Conservation (phyloP, 2,329 filamentous ascomycete species). For the Epichloe amarillans region DNA sequence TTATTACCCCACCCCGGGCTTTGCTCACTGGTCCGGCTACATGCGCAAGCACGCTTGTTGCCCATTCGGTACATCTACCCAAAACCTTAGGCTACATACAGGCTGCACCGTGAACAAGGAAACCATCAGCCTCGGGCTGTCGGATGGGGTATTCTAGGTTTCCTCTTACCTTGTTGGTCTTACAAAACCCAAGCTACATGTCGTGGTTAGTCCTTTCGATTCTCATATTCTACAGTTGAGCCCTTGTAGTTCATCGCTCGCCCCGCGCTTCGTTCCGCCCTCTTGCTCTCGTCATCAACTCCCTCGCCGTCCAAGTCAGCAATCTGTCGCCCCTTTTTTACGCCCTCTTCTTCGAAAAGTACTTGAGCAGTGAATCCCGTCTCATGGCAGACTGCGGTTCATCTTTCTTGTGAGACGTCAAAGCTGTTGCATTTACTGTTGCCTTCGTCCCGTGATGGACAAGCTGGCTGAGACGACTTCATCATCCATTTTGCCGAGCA, state of each 20-base stretch:
- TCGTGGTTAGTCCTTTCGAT: constrained; percentile 4
- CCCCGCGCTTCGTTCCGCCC: not conserved
- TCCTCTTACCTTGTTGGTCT: not conserved
- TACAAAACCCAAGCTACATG: constrained; percentile 1
- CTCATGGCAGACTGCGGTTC: constrained; percentile 9
- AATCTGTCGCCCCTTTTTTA: not conserved
- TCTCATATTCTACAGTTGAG: constrained; percentile 4
- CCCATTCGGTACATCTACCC: not conserved
- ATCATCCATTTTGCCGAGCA: constrained; percentile 14
- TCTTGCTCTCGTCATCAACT: constrained; percentile 1
- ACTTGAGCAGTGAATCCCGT: not conserved
- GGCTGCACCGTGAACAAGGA: not conserved
- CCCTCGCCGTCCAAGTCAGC: not conserved
- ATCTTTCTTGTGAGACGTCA: constrained; percentile 13
- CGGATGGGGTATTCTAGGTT: not conserved
- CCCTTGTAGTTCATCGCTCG: not conserved
- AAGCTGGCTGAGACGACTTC: constrained; percentile 23
- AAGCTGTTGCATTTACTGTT: constrained; percentile 8
- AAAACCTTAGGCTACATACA: constrained; percentile 1
- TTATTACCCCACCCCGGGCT: constrained; percentile 1
- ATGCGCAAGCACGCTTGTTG: not conserved
- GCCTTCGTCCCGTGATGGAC: constrained; percentile 37
- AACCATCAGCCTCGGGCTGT: constrained; percentile 2
- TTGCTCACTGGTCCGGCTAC: not conserved
- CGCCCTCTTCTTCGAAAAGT: not conserved